Evolutionary conservation across 345 rosid genomes (phyloP).

Genomic region (Ailanthus altissimus): DNA sequence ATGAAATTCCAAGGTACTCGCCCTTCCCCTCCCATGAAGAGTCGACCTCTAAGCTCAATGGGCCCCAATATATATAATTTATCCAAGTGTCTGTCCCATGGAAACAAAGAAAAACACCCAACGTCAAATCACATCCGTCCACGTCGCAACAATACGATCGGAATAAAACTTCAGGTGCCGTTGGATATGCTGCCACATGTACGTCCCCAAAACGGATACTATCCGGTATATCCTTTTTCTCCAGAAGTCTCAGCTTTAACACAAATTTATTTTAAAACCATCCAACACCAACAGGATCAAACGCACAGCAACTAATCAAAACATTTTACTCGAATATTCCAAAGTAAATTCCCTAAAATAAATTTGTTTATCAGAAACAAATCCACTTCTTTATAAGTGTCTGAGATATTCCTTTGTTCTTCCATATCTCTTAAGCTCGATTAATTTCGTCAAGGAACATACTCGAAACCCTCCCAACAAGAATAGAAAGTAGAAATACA

Average conservation of each 20-base stretch:
- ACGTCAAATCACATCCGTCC: not conserved
- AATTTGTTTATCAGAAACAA: not conserved
- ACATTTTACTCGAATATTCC: slow-evolving; percentile 40
- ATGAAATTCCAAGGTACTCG: too few species aligned
- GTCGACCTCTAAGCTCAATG: not conserved
- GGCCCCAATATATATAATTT: not conserved
- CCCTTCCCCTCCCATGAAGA: not conserved
- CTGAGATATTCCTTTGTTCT: not conserved
- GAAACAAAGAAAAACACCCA: too few species aligned
- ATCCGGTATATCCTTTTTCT: slow-evolving; percentile 35
- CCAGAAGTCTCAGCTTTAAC: not conserved
- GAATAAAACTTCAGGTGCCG: slow-evolving; percentile 38
- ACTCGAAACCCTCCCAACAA: too few species aligned
- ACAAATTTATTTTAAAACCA: not conserved
- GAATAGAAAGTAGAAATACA: too few species aligned
- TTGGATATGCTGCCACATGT: slow-evolving; percentile 44
- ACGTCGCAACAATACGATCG: not conserved
- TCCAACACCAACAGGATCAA: not conserved
- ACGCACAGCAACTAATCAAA: not conserved
- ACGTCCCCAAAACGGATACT: slow-evolving; percentile 3
- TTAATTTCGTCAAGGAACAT: not conserved
- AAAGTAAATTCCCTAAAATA: slow-evolving; percentile 18
- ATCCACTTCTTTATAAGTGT: not conserved
- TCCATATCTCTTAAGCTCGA: not conserved
- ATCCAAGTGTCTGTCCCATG: not conserved